Percentiles rank a stretch among this genome's conserved stretches.
Conservation (phyloP, 768 basidiomycete species). For the Collybiopsis confluens region DNA sequence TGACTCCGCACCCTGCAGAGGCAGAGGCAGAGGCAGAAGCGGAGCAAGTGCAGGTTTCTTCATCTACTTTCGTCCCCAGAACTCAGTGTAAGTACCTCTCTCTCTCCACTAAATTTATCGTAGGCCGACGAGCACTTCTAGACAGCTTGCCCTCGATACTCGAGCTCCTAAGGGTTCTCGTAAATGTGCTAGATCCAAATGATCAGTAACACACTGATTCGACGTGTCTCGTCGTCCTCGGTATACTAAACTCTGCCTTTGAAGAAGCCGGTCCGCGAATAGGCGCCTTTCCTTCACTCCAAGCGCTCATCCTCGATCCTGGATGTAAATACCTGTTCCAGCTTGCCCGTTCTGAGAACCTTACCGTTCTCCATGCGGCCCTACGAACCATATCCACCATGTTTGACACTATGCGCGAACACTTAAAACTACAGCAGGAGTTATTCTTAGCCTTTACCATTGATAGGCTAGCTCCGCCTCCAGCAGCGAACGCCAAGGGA, state of each 20-base stretch:
- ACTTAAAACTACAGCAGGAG: constrained; percentile 93
- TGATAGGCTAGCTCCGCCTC: constrained; percentile 75
- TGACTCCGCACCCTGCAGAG: constrained; percentile 1
- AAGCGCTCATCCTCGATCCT: constrained; percentile 74
- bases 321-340: constrained; percentile 98
- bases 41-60: constrained; percentile 10
- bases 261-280: constrained; percentile 79
- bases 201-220: constrained; percentile 96
- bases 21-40: too few relatives aligned
- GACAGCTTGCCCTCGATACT: constrained; percentile 91
- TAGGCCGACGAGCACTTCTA: too few relatives aligned
- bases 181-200: constrained; percentile 92
- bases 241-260: constrained; percentile 83
- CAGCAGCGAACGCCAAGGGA: constrained; percentile 21
- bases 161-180: constrained; percentile 89
- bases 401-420: constrained; percentile 78
- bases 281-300: constrained; percentile 72
- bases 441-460: constrained; percentile 92
- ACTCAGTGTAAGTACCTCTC: constrained; percentile 34
- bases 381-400: constrained; percentile 85
- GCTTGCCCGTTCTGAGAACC: constrained; percentile 87
- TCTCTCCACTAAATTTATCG: constrained; percentile 8
- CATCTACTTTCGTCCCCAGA: constrained; percentile 24
- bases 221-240: constrained; percentile 83
- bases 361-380: constrained; percentile 70